A percentile compares a stretch with the other conserved stretches of the same genome.
Conservation (phyloP, 768 basidiomycete genomes). For the Mycena pura region DNA sequence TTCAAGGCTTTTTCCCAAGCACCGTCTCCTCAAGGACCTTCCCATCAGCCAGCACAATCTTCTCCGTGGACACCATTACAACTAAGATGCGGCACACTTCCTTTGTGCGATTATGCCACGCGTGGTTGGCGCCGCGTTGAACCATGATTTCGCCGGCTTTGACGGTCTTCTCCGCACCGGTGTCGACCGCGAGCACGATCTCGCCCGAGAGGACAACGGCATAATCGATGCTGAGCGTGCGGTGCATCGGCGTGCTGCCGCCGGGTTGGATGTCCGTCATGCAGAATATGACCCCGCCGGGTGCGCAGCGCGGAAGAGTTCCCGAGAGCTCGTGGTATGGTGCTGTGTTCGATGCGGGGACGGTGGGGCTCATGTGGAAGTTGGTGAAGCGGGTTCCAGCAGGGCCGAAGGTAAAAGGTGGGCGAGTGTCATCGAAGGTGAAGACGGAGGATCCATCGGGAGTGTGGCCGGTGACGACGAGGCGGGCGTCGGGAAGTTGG, state of each 20-base stretch:
- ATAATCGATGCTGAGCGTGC: conserved; percentile 11
- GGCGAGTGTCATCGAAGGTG: conserved; percentile 14
- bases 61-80: conserved; percentile 10
- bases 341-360: conserved; percentile 19
- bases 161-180: conserved; percentile 16
- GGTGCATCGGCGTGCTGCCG: conserved; percentile 10
- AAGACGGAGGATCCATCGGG: conserved; percentile 13
- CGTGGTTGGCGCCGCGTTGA: conserved; percentile 17
- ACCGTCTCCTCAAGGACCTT: conserved; percentile 7
- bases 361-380: conserved; percentile 10
- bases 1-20: conserved; percentile 6
- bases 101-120: conserved; percentile 11
- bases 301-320: conserved; percentile 9
- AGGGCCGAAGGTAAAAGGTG: conserved; percentile 16
- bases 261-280: conserved; percentile 21
- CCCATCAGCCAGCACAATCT: conserved; percentile 9
- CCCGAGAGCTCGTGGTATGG: conserved; percentile 4
- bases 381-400: conserved; percentile 8
- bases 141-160: conserved; percentile 17
- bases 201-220: conserved; percentile 9
- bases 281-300: conserved; percentile 19
- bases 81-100: conserved; percentile 7
- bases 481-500: conserved; percentile 12
- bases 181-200: conserved; percentile 10
- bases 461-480: conserved; percentile 11